These are phyloP conservation scores for Tricholoma sp. DNA, from an alignment of 768 basidiomycete species.

Conservation along the genomic window DNA sequence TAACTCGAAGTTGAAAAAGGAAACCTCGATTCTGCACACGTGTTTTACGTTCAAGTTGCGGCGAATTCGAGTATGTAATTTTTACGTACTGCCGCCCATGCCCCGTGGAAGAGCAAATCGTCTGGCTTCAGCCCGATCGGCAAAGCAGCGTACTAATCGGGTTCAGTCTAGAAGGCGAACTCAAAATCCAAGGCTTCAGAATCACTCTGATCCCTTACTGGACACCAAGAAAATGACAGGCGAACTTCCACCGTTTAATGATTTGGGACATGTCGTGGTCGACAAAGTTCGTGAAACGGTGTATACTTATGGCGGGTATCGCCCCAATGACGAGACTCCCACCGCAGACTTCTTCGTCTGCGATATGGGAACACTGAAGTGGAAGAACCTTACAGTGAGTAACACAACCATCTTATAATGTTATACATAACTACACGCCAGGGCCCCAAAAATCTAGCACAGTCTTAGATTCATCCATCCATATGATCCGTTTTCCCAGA, in stretches of 20 bases:
- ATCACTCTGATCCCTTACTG: background rate
- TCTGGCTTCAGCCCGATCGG: background rate
- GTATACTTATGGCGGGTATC: conserved; percentile 20
- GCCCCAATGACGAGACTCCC: conserved; percentile 9
- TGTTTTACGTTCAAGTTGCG: too few relatives aligned
- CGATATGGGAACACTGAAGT: conserved; percentile 16
- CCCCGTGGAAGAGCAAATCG: background rate
- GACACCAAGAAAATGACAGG: conserved; percentile 11
- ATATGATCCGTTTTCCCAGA: conserved; percentile 13
- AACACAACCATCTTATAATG: background rate
- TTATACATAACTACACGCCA: background rate
- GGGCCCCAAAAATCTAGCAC: conserved; percentile 3
- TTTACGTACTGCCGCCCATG: background rate
- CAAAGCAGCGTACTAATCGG: background rate
- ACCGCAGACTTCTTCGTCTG: conserved; percentile 21
- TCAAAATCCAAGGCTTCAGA: background rate
- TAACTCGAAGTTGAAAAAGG: too few relatives aligned
- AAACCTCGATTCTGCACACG: too few relatives aligned
- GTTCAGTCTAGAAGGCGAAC: too few relatives aligned
- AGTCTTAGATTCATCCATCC: conserved; percentile 7
- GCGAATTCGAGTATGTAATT: too few relatives aligned
- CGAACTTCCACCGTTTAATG: conserved; percentile 19
- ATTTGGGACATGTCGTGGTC: conserved; percentile 9
- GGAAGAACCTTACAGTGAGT: conserved; percentile 23
- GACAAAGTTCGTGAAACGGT: conserved; percentile 13